These are phyloP conservation scores for Cercophora scortea DNA, from an alignment of 495 filamentous ascomycete species.

Conservation along the genomic window DNA sequence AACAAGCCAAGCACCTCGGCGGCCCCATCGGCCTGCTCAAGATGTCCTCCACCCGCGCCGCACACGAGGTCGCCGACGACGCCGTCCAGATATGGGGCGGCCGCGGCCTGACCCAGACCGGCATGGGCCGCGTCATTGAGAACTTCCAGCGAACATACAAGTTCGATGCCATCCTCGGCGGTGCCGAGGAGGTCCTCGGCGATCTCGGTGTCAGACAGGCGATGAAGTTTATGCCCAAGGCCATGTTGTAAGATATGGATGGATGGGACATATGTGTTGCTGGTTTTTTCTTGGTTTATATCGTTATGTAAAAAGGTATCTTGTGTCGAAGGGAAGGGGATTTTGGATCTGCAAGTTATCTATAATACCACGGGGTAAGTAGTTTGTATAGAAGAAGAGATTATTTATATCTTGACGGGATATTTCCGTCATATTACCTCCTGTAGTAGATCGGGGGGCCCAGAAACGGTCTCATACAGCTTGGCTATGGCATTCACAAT, in stretches of 20 bases:
- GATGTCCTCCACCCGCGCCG: conserved; percentile 64
- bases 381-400: too few relatives aligned
- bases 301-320: too few relatives aligned
- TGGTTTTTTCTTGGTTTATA: too few relatives aligned
- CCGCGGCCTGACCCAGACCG: conserved; percentile 68
- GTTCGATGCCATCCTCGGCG: conserved; percentile 82
- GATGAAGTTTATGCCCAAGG: conserved; percentile 74
- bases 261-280: neutral
- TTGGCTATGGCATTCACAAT: too few relatives aligned
- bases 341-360: too few relatives aligned
- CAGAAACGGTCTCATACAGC: too few relatives aligned
- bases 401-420: too few relatives aligned
- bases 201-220: conserved; percentile 80
- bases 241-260: conserved; percentile 50
- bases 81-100: conserved; percentile 84
- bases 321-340: too few relatives aligned
- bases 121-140: conserved; percentile 77
- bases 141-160: conserved; percentile 80
- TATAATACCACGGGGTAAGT: too few relatives aligned
- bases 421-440: too few relatives aligned
- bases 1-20: conserved; percentile 68
- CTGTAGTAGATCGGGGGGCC: too few relatives aligned
- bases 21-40: conserved; percentile 82
- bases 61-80: conserved; percentile 76
- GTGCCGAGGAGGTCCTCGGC: conserved; percentile 75